Base-by-base conservation (phyloP, 345 rosid genomes). In the Populus nigra region DNA sequence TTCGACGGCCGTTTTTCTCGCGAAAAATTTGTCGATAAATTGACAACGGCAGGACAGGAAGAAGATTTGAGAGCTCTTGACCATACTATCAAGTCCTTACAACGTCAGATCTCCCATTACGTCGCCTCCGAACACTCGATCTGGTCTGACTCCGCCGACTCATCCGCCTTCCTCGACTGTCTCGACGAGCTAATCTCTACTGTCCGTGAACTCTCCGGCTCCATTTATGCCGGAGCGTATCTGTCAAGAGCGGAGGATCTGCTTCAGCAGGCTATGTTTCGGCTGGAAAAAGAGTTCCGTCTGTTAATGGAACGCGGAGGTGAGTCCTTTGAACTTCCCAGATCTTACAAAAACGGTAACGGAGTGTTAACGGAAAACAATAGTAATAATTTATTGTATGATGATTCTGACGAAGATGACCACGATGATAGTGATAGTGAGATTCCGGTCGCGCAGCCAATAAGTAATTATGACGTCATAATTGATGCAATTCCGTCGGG, bases 1-100 rank as follows among this genome's bases (percentile, higher is more conserved):
- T 93, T 90, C 84, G 98, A 95, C 86, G 92, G 92, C 69, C 80
- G 99, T 20, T 93, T 93, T 47, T 89, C 98, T 23, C 98, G 99
- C 47, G 99, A 93, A 77, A 93, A 89, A 50, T 76, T 93, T 22
- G 80, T 89, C 68, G 89, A 85, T 5, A 84, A 87, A 45, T 20
- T 82, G 87, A 83, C 81, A 88, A 84, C 41, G 85, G 82, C 57
- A 82, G 90, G 39, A 83, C 84, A 8, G 69, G 86, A 79, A 47
- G 83, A 88, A 10, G 71, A 72, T 6, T 31, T 63, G 20, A 38
- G 76, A 16, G 72, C 73, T 33, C 94, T 94, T 57, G 90, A 88
- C 20, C 90, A 83, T 63, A 62, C 89, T 65, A 78, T 94, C 16
- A 79, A 81, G 72, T 84, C 89, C 3, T 78, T 94, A 22, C 87